Percentiles rank a stretch among this genome's conserved stretches.
phyloP scores from a whole-genome alignment of 2,329 filamentous ascomycete genomes.

The Talaromyces sp. region DNA sequence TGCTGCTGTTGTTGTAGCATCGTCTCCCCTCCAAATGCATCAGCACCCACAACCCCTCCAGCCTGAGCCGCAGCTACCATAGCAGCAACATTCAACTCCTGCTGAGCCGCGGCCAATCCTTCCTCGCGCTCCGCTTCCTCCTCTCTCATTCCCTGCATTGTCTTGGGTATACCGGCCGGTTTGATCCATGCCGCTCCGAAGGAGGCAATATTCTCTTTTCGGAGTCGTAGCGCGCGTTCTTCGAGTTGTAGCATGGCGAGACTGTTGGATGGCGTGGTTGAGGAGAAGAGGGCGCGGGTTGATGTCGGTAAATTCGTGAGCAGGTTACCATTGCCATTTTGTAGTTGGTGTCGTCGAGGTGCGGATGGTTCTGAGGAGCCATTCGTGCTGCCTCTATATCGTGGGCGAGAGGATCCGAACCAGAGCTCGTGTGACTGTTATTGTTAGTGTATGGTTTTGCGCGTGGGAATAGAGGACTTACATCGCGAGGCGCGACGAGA shows the following conservation, averaged over 20 bases:
- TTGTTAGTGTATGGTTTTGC: background rate
- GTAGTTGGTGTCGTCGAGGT: slow-evolving; percentile 17
- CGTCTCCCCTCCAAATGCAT: slow-evolving; percentile 62
- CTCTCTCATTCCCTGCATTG: slow-evolving; percentile 83
- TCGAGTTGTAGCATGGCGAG: slow-evolving; percentile 71
- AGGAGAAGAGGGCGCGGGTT: slow-evolving; percentile 38
- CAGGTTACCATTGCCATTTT: background rate
- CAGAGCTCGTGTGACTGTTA: slow-evolving; percentile 67
- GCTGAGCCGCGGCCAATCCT: slow-evolving; percentile 68
- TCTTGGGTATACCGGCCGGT: slow-evolving; percentile 83
- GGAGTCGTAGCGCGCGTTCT: slow-evolving; percentile 71
- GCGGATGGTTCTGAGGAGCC: slow-evolving; percentile 23
- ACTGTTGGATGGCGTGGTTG: slow-evolving; percentile 55
- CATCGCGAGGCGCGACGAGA: slow-evolving; percentile 15
- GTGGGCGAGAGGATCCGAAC: slow-evolving; percentile 63
- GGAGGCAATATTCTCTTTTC: slow-evolving; percentile 76
- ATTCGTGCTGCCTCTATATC: slow-evolving; percentile 24
- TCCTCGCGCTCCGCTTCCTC: slow-evolving; percentile 87
- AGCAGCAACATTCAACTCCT: slow-evolving; percentile 68
- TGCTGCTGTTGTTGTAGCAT: slow-evolving; percentile 9
- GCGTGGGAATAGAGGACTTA: slow-evolving; percentile 9
- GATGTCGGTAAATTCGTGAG: background rate
- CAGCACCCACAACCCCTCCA: background rate
- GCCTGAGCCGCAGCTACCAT: slow-evolving; percentile 51
- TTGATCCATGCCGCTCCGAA: slow-evolving; percentile 90